Percentiles rank a stretch among this genome's conserved stretches.
phyloP scores from a whole-genome alignment of 176 grass and related monocot genomes.

The Oryza brachyantha region DNA sequence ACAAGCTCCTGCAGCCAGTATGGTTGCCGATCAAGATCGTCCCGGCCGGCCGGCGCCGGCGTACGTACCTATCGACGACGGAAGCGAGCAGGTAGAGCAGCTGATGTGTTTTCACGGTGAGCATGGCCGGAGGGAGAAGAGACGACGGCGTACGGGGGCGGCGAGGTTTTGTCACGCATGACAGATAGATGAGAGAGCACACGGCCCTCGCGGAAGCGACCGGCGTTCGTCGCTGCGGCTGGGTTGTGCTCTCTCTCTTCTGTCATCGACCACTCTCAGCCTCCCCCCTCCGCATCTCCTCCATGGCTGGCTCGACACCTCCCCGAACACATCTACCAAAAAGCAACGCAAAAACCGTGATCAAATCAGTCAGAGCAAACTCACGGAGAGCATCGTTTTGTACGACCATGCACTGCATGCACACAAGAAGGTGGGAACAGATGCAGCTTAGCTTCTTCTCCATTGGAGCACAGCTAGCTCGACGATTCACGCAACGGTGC shows the following conservation, averaged over 20 bases:
- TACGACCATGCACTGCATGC: too few species aligned
- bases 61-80: too few species aligned
- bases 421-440: background rate
- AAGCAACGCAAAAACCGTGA: too few species aligned
- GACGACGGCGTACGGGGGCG: too few species aligned
- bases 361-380: background rate
- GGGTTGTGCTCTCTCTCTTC: slow-evolving; percentile 98
- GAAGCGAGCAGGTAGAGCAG: too few species aligned
- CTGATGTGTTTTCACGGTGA: too few species aligned
- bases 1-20: background rate
- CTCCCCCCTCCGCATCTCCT: background rate
- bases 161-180: too few species aligned
- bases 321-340: background rate
- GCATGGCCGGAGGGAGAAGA: too few species aligned
- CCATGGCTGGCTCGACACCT: background rate
- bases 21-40: background rate
- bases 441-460: background rate
- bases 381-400: background rate
- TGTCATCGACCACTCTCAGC: slow-evolving; percentile 50
- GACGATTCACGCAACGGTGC: too few species aligned
- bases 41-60: too few species aligned
- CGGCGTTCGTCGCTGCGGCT: slow-evolving; percentile 49
- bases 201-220: slow-evolving; percentile 66
- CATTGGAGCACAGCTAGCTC: background rate
- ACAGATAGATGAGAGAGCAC: slow-evolving; percentile 98